phyloP scores from a whole-genome alignment of 2,329 filamentous ascomycete genomes.

The Stagonosporopsis rhizophila region DNA sequence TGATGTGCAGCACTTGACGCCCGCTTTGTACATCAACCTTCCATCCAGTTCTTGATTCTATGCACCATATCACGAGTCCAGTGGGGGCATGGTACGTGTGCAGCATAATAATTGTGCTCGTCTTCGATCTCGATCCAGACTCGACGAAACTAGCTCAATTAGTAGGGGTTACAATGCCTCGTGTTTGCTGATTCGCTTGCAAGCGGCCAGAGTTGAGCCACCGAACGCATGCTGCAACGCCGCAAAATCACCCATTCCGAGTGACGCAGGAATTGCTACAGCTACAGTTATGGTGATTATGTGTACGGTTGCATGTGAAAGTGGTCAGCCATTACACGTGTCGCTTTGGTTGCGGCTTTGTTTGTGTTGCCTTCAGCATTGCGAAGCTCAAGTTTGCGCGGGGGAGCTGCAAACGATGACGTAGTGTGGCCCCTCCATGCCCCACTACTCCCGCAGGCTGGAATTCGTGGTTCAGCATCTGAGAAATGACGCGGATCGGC shows the following conservation, averaged over 20 bases:
- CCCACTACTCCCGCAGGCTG: constrained; percentile 14
- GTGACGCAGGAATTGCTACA: neutral
- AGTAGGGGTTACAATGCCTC: constrained; percentile 9
- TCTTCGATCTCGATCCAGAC: constrained; percentile 15
- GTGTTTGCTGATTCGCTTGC: constrained; percentile 15
- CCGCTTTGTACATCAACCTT: constrained; percentile 15
- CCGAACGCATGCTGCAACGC: constrained; percentile 9
- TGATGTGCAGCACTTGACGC: constrained; percentile 15
- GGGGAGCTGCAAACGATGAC: constrained; percentile 15
- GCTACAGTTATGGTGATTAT: neutral
- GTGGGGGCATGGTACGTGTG: constrained; percentile 9
- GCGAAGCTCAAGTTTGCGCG: constrained; percentile 8
- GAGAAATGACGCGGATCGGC: constrained; percentile 20
- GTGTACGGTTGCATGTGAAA: neutral
- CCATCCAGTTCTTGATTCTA: constrained; percentile 4
- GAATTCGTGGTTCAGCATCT: constrained; percentile 16
- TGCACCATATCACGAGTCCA: constrained; percentile 14
- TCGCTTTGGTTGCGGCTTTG: constrained; percentile 15
- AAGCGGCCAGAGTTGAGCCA: constrained; percentile 16
- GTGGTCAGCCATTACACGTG: constrained; percentile 4
- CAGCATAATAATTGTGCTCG: constrained; percentile 6
- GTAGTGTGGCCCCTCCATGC: constrained; percentile 12
- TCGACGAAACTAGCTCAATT: constrained; percentile 13
- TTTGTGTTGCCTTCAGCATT: constrained; percentile 12
- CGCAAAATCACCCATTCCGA: neutral